phyloP scores from a whole-genome alignment of 352 stramenopile species.

The Phytopythium litorale region DNA sequence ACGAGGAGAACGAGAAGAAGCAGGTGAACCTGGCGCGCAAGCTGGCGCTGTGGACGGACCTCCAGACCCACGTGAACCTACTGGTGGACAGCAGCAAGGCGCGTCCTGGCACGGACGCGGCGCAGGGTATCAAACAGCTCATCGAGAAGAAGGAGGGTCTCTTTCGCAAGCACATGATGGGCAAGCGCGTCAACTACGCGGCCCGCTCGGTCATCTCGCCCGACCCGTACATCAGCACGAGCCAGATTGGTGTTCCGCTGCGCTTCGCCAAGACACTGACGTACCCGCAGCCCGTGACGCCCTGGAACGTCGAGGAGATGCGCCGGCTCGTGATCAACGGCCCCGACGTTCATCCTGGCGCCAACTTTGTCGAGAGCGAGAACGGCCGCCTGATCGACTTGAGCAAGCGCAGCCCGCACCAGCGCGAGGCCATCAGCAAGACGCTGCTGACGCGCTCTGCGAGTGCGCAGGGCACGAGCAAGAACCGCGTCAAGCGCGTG shows the following conservation, averaged over 20 bases:
- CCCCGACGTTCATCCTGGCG: slow-evolving; percentile 94
- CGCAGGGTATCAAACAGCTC: slow-evolving; percentile 95
- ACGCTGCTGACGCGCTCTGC: slow-evolving; percentile 90
- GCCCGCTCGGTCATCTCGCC: slow-evolving; percentile 99
- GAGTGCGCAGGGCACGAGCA: slow-evolving; percentile 71
- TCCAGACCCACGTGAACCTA: slow-evolving; percentile 92
- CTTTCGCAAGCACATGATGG: slow-evolving; percentile 98
- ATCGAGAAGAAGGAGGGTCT: slow-evolving; percentile 99
- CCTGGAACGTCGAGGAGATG: slow-evolving; percentile 98
- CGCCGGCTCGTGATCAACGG: slow-evolving; percentile 95
- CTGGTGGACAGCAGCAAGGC: slow-evolving; percentile 82
- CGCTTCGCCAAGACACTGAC: slow-evolving; percentile 98
- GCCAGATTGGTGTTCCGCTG: slow-evolving; percentile 98
- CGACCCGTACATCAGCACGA: slow-evolving; percentile 99
- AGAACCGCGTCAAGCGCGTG: slow-evolving; percentile 93
- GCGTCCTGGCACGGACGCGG: slow-evolving; percentile 55
- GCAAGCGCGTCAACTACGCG: slow-evolving; percentile 99
- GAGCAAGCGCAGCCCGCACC: slow-evolving; percentile 89
- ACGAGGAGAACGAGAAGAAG: slow-evolving; percentile 39
- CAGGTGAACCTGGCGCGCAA: slow-evolving; percentile 88
- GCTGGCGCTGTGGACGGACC: slow-evolving; percentile 95
- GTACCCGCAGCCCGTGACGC: slow-evolving; percentile 97
- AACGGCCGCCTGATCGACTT: slow-evolving; percentile 93
- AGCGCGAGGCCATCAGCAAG: slow-evolving; percentile 95
- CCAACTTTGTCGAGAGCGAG: slow-evolving; percentile 97